A percentile compares a stretch with the other conserved stretches of the same genome.
Evolutionary conservation across 768 basidiomycete genomes (phyloP).

Genomic region (Suillus subluteus): DNA sequence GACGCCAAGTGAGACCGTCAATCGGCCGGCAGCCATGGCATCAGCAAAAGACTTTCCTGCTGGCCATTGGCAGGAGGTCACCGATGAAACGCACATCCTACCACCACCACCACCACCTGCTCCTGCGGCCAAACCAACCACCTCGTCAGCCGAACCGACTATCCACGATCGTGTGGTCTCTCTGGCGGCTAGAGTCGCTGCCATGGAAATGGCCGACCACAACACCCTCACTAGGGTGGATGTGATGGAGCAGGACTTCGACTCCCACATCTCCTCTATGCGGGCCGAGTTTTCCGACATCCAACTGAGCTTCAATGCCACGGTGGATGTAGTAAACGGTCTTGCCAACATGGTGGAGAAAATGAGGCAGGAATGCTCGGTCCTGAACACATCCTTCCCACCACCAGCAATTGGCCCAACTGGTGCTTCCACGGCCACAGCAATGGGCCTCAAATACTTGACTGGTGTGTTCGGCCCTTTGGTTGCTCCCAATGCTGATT

Average conservation of each 20-base stretch:
- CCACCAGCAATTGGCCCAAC: not conserved
- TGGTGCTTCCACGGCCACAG: not conserved
- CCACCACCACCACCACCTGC: no score
- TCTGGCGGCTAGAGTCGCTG: no score
- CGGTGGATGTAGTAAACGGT: no score
- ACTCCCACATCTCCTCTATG: not conserved
- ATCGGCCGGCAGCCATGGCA: no score
- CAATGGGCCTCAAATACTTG: not conserved
- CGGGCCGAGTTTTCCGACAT: not conserved
- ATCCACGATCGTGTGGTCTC: no score
- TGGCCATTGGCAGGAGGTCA: no score
- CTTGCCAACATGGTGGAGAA: not conserved
- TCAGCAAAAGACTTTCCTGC: no score
- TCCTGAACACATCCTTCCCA: not conserved
- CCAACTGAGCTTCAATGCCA: not conserved
- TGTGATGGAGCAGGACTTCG: not conserved
- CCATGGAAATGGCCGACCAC: not conserved
- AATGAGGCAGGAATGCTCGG: not conserved
- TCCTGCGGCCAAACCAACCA: no score
- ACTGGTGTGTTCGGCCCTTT: not conserved
- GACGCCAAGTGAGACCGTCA: no score
- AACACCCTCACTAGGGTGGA: not conserved
- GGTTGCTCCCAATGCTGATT: no score
- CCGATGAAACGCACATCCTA: no score
- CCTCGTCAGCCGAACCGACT: no score